Base-by-base conservation (phyloP, 2,329 filamentous ascomycete species). In the Aspergillus brunneoviolaceus region DNA sequence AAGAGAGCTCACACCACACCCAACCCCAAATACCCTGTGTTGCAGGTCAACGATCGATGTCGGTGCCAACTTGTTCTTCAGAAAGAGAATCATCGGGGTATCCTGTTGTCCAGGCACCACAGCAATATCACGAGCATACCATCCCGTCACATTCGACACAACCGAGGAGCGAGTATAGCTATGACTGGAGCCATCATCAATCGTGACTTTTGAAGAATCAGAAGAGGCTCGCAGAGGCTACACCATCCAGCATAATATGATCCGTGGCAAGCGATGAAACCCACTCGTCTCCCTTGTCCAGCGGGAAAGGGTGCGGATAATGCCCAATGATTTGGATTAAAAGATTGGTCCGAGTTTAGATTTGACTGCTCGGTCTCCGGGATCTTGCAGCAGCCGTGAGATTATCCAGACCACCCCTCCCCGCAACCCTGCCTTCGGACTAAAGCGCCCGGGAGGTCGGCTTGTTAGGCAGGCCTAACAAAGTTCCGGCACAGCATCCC, bases 31-130 rank as follows among this genome's bases (percentile, higher is more conserved):
- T 63, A n/a, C 54, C 55, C 5, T 71, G 64, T 51, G 54, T 63
- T 23, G 33, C 59, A 9, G 39, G 59, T 16, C 67, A 66, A 14
- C 64, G 65, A 55, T 60, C 67, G 9, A 63, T 70, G 49, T 63
- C 71, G 2, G 65, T 68, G 4, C 62, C 64, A n/a, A 51, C 56
- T 39, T 54, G 57, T 16, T 50, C 59, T 25, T 31, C 64, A 49
- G 63, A 63, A 49, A 57, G 61, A 47, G 62, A 53, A n/a, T 25
- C 63, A 10, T 51, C 56, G 4, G 62, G 53, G 12, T 68, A 67
- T 48, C 51, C 63, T 23, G 51, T 65, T 10, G 35, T 63, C 4
- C 65, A 60, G 2, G 48, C 55, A 9, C 27, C 61, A 29, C 64
- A 60, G 23, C 62, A 60, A 27, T 65, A 65, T 45, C 60, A 57